Evolutionary conservation across 768 basidiomycete species (phyloP).

Genomic region (Chalciporus piperatus): DNA sequence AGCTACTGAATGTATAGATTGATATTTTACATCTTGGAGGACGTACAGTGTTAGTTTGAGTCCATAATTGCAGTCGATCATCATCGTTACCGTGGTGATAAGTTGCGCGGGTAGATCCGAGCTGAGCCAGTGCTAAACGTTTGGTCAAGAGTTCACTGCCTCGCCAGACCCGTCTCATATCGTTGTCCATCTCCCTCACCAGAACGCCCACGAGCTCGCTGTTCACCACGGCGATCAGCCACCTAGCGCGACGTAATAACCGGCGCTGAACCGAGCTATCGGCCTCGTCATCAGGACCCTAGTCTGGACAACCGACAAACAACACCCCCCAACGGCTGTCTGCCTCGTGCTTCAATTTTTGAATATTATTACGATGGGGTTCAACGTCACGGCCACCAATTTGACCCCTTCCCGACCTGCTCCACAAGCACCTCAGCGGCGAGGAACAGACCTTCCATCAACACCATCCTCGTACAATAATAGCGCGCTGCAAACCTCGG

Average conservation of each 20-base stretch:
- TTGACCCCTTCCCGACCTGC: constrained; percentile 78
- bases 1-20: not conserved
- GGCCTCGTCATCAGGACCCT: not conserved
- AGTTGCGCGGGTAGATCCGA: constrained; percentile 31
- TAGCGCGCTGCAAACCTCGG: constrained; percentile 48
- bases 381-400: constrained; percentile 51
- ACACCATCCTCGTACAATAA: constrained; percentile 31
- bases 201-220: not conserved
- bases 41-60: not conserved
- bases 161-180: not conserved
- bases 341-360: constrained; percentile 17
- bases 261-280: not conserved
- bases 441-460: constrained; percentile 37
- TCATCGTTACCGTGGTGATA: constrained; percentile 31
- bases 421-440: constrained; percentile 62
- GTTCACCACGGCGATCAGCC: constrained; percentile 6
- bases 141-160: not conserved
- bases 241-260: not conserved
- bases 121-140: constrained; percentile 6
- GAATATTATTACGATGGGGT: constrained; percentile 40
- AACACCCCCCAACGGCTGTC: not conserved
- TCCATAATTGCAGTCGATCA: not conserved
- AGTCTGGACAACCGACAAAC: not conserved
- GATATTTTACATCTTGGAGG: not conserved
- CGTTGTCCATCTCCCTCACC: not conserved